phyloP scores from a whole-genome alignment of 345 rosid genomes.

The Euphorbia tirucalli region DNA sequence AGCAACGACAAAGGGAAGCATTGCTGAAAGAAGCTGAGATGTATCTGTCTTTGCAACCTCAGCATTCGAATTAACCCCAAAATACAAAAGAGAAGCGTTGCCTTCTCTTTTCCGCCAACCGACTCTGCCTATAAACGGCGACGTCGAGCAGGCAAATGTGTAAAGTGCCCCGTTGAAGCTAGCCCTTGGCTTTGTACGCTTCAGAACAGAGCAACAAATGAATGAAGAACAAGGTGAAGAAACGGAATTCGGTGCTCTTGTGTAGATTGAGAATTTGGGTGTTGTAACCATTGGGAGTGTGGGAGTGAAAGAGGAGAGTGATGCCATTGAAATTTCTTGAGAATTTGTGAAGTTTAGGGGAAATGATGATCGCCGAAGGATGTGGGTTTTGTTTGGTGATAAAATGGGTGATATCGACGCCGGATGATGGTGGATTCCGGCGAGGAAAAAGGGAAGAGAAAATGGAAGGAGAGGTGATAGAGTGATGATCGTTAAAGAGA shows the following conservation, averaged over 20 bases:
- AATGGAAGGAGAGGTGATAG: slow-evolving; percentile 27
- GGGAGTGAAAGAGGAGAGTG: slow-evolving; percentile 24
- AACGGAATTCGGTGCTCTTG: slow-evolving; percentile 1
- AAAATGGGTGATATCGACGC: slow-evolving; percentile 12
- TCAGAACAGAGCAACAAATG: slow-evolving; percentile 9
- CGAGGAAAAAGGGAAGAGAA: slow-evolving; percentile 7
- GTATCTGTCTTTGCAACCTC: slow-evolving; percentile 43
- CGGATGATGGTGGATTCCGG: slow-evolving; percentile 30
- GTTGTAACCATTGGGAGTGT: slow-evolving; percentile 10
- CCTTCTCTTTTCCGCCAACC: slow-evolving; percentile 76
- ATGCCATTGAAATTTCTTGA: slow-evolving; percentile 35
- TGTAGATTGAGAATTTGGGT: slow-evolving; percentile 14
- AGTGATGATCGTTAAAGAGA: neutral
- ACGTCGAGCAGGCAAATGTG: slow-evolving; percentile 59
- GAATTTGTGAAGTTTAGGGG: neutral
- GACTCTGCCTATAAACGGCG: slow-evolving; percentile 68
- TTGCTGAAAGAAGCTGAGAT: slow-evolving; percentile 70
- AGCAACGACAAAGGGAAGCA: slow-evolving; percentile 92
- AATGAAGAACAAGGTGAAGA: slow-evolving; percentile 18
- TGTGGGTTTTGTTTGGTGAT: neutral
- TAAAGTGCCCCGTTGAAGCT: slow-evolving; percentile 25
- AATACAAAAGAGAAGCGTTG: slow-evolving; percentile 61
- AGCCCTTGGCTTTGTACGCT: slow-evolving; percentile 12
- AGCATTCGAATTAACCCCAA: slow-evolving; percentile 41
- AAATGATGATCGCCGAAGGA: neutral